Conservation (phyloP, 2,329 filamentous ascomycete genomes). For the Cryphonectria radicalis region DNA sequence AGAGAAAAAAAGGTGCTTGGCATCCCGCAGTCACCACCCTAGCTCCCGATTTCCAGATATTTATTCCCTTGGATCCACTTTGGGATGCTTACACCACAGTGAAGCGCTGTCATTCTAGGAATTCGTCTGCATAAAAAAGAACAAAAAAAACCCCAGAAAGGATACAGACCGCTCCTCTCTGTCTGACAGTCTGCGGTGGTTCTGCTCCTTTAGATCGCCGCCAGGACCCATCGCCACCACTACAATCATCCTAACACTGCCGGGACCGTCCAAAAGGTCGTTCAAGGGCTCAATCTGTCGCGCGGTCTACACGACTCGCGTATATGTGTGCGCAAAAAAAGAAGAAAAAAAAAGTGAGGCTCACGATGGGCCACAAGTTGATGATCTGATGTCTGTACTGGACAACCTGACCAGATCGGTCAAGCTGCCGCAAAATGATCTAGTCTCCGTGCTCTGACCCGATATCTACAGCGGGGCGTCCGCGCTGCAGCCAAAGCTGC, state of each 20-base stretch:
- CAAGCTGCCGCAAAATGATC: neutral
- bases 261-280: no score
- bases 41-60: conserved; percentile 1
- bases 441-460: neutral
- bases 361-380: neutral
- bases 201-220: neutral
- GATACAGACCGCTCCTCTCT: conserved; percentile 6
- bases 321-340: neutral
- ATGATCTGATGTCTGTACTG: neutral
- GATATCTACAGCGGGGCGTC: conserved; percentile 5
- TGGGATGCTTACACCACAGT: conserved; percentile 6
- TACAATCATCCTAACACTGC: neutral
- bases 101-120: neutral
- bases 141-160: neutral
- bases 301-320: neutral
- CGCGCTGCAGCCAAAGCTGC: neutral
- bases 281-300: neutral
- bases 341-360: neutral
- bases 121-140: neutral
- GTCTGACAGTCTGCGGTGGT: neutral
- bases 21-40: neutral
- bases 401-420: conserved; percentile 7
- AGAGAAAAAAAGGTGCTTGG: neutral
- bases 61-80: conserved; percentile 4
- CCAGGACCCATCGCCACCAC: neutral